Evolutionary conservation across 768 basidiomycete species (phyloP).

Genomic region (Coprinellus aureogranulatus): DNA sequence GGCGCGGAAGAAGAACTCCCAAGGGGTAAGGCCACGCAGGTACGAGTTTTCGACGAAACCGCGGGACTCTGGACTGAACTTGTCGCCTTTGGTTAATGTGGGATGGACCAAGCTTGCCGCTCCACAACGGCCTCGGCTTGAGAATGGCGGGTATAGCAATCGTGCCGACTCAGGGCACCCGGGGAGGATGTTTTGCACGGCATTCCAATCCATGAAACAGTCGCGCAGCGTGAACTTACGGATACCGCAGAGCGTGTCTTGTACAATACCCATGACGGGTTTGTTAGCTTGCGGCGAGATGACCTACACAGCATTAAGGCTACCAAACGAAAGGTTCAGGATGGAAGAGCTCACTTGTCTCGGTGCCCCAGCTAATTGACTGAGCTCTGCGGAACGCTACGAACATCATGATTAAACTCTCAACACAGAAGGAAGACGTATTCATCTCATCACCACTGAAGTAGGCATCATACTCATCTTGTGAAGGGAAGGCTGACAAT

Average conservation of each 20-base stretch:
- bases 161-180: conserved; percentile 97
- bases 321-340: conserved; percentile 1
- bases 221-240: conserved; percentile 97
- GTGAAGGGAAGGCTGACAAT: conserved; percentile 96
- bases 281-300: conserved; percentile 99
- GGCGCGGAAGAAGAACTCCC: too few relatives aligned
- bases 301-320: conserved; percentile 55
- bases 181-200: conserved; percentile 81
- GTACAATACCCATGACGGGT: conserved; percentile 99
- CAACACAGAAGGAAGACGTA: too few relatives aligned
- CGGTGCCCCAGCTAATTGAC: conserved; percentile 98
- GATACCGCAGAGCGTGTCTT: conserved; percentile 96
- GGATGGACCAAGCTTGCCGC: conserved; percentile 94
- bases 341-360: conserved; percentile 64
- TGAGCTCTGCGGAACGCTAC: conserved; percentile 96
- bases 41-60: conserved; percentile 99
- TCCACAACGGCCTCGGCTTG: conserved; percentile 97
- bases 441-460: conserved; percentile 99
- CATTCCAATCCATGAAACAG: conserved; percentile 91
- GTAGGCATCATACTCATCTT: conserved; percentile 99
- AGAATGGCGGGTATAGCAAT: conserved; percentile 92
- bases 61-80: conserved; percentile 97
- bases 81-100: conserved; percentile 93
- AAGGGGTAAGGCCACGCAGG: conserved; percentile 93
- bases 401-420: conserved; percentile 11